These are phyloP conservation scores for Metschnikowia cubensis DNA, from an alignment of 805 yeast species.

Conservation along the genomic window DNA sequence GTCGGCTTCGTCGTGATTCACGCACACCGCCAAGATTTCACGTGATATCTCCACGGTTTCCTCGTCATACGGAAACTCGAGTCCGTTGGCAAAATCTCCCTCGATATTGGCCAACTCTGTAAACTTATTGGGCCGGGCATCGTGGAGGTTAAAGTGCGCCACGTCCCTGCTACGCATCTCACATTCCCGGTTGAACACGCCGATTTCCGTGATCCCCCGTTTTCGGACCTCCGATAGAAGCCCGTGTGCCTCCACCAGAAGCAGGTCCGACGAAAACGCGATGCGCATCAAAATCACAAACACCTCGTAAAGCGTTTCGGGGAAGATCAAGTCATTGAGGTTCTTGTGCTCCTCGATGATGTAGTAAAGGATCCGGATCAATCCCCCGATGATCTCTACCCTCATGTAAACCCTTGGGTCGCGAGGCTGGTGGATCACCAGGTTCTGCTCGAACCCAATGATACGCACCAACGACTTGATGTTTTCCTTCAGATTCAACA, in stretches of 20 bases:
- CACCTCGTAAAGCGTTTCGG: slow-evolving; percentile 43
- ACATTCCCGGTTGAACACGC: slow-evolving; percentile 45
- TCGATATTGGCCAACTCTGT: slow-evolving; percentile 31
- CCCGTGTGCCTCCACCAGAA: slow-evolving; percentile 33
- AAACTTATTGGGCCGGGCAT: slow-evolving; percentile 6
- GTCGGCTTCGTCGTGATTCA: slow-evolving; percentile 78
- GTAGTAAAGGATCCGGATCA: slow-evolving; percentile 38
- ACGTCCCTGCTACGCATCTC: slow-evolving; percentile 39
- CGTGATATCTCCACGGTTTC: slow-evolving; percentile 66
- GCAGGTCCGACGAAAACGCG: slow-evolving; percentile 46
- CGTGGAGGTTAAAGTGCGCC: slow-evolving; percentile 25
- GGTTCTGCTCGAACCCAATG: slow-evolving; percentile 48
- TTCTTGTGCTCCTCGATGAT: slow-evolving; percentile 32
- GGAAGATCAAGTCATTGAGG: slow-evolving; percentile 32
- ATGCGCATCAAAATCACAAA: slow-evolving; percentile 50
- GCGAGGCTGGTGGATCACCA: slow-evolving; percentile 43
- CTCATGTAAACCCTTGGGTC: slow-evolving; percentile 35
- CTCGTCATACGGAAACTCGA: slow-evolving; percentile 58
- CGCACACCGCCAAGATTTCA: slow-evolving; percentile 61
- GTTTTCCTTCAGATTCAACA: slow-evolving; percentile 34
- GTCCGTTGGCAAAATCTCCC: slow-evolving; percentile 50
- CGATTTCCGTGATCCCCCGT: slow-evolving; percentile 21
- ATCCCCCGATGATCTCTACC: slow-evolving; percentile 36
- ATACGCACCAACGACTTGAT: slow-evolving; percentile 40
- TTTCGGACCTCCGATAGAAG: slow-evolving; percentile 35